Percentiles rank a stretch among this genome's conserved stretches.
phyloP scores from a whole-genome alignment of 495 filamentous ascomycete genomes.

The Apiosordaria backusii region DNA sequence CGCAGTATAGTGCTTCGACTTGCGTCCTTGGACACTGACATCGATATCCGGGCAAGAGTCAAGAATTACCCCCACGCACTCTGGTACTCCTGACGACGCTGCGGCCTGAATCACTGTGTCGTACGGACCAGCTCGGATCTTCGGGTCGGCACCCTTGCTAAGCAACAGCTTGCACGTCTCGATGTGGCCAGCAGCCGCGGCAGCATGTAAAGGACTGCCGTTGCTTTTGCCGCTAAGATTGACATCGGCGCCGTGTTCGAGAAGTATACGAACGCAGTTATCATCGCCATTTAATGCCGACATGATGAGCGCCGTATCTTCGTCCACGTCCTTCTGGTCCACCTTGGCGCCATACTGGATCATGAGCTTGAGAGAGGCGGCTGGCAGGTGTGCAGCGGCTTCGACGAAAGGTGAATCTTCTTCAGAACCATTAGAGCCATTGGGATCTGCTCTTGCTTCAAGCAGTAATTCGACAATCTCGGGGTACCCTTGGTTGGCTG shows the following conservation, averaged over 20 bases:
- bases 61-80: too few species aligned
- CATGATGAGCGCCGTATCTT: slow-evolving; percentile 12
- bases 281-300: slow-evolving; percentile 12
- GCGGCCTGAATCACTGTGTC: too few species aligned
- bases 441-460: slow-evolving; percentile 8
- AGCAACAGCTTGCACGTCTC: too few species aligned
- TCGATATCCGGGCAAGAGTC: too few species aligned
- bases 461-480: slow-evolving; percentile 4
- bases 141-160: too few species aligned
- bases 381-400: slow-evolving; percentile 9
- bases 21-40: too few species aligned
- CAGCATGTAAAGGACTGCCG: too few species aligned
- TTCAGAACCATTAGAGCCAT: neutral
- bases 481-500: too few species aligned
- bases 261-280: slow-evolving; percentile 14
- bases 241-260: slow-evolving; percentile 11
- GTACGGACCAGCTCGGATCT: too few species aligned
- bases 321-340: slow-evolving; percentile 5
- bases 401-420: slow-evolving; percentile 6
- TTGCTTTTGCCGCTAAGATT: slow-evolving; percentile 9
- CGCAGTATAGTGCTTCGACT: too few species aligned
- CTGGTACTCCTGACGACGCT: too few species aligned
- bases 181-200: too few species aligned
- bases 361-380: neutral
- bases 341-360: neutral